Base-by-base conservation (phyloP, 2,329 filamentous ascomycete genomes). In the Bertia moriformis region DNA sequence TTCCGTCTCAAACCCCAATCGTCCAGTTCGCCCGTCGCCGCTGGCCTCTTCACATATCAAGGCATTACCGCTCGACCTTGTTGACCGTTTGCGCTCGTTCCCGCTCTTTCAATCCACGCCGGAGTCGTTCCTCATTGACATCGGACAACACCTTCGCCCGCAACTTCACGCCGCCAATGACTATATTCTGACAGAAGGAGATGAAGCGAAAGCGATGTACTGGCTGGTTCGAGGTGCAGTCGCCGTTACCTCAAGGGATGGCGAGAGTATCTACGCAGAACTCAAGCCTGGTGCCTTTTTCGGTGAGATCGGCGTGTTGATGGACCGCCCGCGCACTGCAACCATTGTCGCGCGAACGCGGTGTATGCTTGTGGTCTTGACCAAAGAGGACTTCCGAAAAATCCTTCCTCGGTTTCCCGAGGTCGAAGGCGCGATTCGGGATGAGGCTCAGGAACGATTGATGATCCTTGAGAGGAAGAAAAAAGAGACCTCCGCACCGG, bases 191-290 rank as follows among this genome's bases (percentile, higher is more conserved):
- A 79, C 76, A 12, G 80, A 85, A 56, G 80, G 80, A 43, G 80
- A 84, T 52, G 78, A 83, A 55, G 78, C 80, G 27, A 83, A 79
- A 53, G 78, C 79, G 33, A 85, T 85, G 75, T 85, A 83, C 60
- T 85, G 80, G 80, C 62, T 85, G 47, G 80, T 84, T 43, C 69
- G 80, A 44, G 80, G 80, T 36, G 75, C 75, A 4, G 78, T 85
- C 20, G 73, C 76, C 20, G 80, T 84, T 43, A 82, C 79, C 4
- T 83, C 78, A 45, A 67, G 79, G 45, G 80, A 85, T 60, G 79
- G 80, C 14, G 80, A 85, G 60, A 83, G 78, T 57, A 82, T 77
- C 44, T 83, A 81, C 54, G 79, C 78, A 3, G 80, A 85, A 52
- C 62, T 85, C 43, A 76, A 76, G 55, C 76, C 79, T 3, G 80